Conservation (phyloP, 768 basidiomycete species). For the Amanita pallidorosea region DNA sequence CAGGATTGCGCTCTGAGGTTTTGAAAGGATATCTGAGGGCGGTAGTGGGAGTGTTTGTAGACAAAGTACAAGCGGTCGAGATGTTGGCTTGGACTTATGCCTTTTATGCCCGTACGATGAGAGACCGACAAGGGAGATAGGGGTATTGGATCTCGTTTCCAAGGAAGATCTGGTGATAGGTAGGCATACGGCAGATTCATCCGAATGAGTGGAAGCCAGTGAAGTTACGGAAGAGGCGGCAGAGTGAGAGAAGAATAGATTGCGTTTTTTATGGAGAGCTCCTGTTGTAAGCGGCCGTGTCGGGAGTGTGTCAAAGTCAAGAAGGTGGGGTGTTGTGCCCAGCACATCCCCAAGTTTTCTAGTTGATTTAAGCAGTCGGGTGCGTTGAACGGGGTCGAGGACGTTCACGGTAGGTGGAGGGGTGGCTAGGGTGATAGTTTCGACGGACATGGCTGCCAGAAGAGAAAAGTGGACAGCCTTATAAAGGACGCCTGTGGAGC, state of each 20-base stretch:
- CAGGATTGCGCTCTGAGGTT: background rate
- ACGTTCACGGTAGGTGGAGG: constrained; percentile 41
- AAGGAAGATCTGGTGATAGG: background rate
- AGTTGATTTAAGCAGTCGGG: constrained; percentile 45
- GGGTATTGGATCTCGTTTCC: background rate
- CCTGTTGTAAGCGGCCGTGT: background rate
- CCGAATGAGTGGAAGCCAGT: background rate
- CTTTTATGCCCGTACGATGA: background rate
- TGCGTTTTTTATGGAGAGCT: background rate
- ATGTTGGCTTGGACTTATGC: background rate
- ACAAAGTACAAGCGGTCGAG: background rate
- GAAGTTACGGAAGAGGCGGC: background rate
- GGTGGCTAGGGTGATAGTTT: constrained; percentile 1
- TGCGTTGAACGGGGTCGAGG: constrained; percentile 32
- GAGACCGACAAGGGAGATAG: background rate
- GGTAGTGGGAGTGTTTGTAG: background rate
- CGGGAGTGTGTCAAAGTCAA: constrained; percentile 15
- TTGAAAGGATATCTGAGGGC: background rate
- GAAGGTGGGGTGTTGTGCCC: constrained; percentile 29
- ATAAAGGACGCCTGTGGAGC: background rate
- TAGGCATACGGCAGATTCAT: background rate
- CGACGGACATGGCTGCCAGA: background rate
- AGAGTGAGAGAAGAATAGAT: constrained; percentile 1
- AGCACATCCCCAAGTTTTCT: constrained; percentile 46
- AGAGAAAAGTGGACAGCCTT: background rate